phyloP scores from a whole-genome alignment of 2,329 filamentous ascomycete species.

The Aspergillus viridinutans region DNA sequence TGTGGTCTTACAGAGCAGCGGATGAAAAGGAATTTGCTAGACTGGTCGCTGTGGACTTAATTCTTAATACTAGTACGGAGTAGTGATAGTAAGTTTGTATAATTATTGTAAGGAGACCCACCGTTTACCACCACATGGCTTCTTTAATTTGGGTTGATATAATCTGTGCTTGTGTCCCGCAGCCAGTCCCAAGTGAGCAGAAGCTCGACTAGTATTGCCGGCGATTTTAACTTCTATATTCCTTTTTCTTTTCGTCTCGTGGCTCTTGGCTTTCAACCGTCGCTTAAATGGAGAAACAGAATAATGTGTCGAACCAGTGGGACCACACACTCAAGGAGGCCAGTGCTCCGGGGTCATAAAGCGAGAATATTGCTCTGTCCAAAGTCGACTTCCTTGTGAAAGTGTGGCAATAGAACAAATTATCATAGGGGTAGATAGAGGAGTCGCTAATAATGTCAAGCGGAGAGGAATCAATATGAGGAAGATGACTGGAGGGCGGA shows the following conservation, averaged over 20 bases:
- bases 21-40: neutral
- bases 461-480: neutral
- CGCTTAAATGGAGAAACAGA: neutral
- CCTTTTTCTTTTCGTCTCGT: neutral
- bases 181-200: neutral
- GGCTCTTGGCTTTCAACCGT: neutral
- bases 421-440: neutral
- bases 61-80: too few relatives aligned
- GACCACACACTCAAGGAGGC: neutral
- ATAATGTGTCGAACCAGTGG: neutral
- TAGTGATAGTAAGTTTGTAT: neutral
- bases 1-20: neutral
- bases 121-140: constrained; percentile 19
- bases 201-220: neutral
- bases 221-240: neutral
- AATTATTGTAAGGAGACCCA: constrained; percentile 12
- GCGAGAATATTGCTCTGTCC: neutral
- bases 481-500: neutral
- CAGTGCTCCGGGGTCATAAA: neutral
- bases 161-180: neutral
- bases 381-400: neutral
- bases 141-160: constrained; percentile 3
- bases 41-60: neutral
- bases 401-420: neutral
- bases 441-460: neutral